phyloP scores from a whole-genome alignment of 306 rosid species.

The Cicer bijugum region DNA sequence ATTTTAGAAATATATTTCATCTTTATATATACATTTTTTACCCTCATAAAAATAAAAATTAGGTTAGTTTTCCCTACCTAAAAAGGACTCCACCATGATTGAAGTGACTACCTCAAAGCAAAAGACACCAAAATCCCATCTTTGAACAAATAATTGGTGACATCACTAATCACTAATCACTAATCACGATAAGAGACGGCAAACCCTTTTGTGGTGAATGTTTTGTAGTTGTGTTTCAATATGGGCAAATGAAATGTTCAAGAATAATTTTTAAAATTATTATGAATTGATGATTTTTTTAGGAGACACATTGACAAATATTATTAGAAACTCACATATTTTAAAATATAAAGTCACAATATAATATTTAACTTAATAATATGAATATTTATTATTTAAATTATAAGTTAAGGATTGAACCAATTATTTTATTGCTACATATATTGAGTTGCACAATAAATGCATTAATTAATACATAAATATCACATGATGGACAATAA shows the following conservation, averaged over 20 bases:
- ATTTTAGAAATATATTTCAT: too few species aligned
- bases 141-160: slow-evolving; percentile 48
- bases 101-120: slow-evolving; percentile 41
- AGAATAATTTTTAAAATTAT: not conserved
- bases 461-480: not conserved
- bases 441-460: not conserved
- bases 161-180: not conserved
- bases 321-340: too few species aligned
- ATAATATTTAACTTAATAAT: too few species aligned
- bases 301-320: too few species aligned
- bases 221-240: slow-evolving; percentile 45
- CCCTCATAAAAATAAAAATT: too few species aligned
- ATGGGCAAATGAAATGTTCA: slow-evolving; percentile 42
- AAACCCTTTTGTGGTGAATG: slow-evolving; percentile 45
- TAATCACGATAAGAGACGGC: not conserved
- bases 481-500: slow-evolving; percentile 12
- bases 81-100: slow-evolving; percentile 42
- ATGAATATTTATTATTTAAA: too few species aligned
- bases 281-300: too few species aligned
- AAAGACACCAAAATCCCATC: slow-evolving; percentile 57
- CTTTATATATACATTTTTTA: too few species aligned
- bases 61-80: too few species aligned
- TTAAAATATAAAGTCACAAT: too few species aligned
- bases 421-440: not conserved
- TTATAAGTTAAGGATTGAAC: not conserved